Evolutionary conservation across 83 land plant species (phyloP).

Genomic region (Diphasiastrum complanatum): DNA sequence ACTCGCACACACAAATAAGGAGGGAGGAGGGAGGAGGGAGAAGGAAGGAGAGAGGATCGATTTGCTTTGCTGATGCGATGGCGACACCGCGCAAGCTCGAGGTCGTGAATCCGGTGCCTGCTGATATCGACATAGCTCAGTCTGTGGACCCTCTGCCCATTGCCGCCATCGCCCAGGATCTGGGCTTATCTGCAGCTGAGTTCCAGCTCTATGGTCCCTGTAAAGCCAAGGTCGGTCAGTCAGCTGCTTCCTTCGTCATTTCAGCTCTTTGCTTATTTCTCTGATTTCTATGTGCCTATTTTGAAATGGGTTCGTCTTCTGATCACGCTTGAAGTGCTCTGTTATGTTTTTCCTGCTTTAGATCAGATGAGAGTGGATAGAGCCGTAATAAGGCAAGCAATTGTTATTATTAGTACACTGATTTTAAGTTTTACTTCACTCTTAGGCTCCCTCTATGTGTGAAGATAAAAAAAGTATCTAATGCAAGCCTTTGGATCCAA

Average conservation of each 20-base stretch:
- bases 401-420: background rate
- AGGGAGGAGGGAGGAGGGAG: no score
- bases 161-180: constrained; percentile 62
- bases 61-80: no score
- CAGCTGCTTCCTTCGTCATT: background rate
- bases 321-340: background rate
- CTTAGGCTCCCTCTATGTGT: background rate
- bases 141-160: constrained; percentile 84
- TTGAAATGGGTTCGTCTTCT: background rate
- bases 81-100: constrained; percentile 54
- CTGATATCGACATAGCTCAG: constrained; percentile 92
- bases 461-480: background rate
- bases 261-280: background rate
- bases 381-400: no score
- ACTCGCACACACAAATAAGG: no score
- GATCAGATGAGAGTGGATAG: no score
- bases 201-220: constrained; percentile 83
- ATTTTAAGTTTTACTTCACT: background rate
- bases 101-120: constrained; percentile 75
- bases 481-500: background rate
- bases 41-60: no score
- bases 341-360: no score
- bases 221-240: constrained; percentile 72
- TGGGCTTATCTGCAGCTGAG: constrained; percentile 53
- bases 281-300: background rate